Base-by-base conservation (phyloP, 2,329 filamentous ascomycete genomes). In the Verticillium alfalfae region DNA sequence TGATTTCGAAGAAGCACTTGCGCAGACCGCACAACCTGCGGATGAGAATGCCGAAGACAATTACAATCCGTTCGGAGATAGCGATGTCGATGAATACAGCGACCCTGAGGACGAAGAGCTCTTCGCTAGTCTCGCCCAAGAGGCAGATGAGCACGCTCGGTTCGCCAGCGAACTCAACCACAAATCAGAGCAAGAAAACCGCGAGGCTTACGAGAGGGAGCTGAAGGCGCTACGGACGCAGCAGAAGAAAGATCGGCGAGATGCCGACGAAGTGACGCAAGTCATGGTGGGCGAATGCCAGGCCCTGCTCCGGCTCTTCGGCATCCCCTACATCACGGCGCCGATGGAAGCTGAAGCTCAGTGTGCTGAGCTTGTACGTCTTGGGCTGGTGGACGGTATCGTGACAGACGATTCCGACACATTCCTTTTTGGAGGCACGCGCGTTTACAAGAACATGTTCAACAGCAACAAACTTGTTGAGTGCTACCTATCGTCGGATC, bases 391-490 rank as follows among this genome's bases (percentile, higher is more conserved):
- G 9, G 96, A 99, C 72, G 95, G 96, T 13, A 97, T 99, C 64
- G 93, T 99, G 36, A 99, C 96, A 0, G 95, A 99, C 70, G 95
- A 99, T 72, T 96, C 91, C 2, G 95, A 99, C 79, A 96, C 89
- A 0, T 99, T 99, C 70, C 84, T 99, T 1, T 99, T 99, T 73
- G 96, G 95, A 18, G 96, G 95, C 41, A 99, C 93, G 0, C 84
- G 94, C 18, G 90, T 99, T 26, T 99, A 99, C 82, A 99, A 99
- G 75, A 99, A 99, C 79, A 96, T 99, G 93, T 99, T 99, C 81
- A 99, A 97, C 75, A 89, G 92, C 69, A 95, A 95, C 74, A 99
- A 99, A 73, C 96, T 92, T 69, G 95, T 99, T 52, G 95, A 99
- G 77, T 98, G 95, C 76, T 99, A 98, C 72, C 84, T 99, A 10